phyloP scores from a whole-genome alignment of 108 stramenopile genomes.

The Discostella pseudostelligera region DNA sequence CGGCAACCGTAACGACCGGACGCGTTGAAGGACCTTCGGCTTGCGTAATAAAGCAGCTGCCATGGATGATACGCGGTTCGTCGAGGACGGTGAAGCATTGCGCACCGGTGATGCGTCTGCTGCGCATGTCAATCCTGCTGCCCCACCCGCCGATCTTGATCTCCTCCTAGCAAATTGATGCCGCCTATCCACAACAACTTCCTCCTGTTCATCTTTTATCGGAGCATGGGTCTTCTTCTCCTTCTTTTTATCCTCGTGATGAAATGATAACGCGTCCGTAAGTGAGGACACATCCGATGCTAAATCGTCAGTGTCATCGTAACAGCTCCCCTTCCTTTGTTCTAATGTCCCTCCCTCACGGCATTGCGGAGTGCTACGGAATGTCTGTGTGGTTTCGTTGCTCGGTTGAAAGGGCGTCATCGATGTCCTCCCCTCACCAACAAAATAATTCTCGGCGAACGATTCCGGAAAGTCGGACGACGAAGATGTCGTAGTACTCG shows the following conservation, averaged over 20 bases:
- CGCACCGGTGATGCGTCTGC: neutral
- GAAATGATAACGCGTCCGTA: neutral
- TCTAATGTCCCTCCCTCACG: too few species aligned
- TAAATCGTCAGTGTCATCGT: neutral
- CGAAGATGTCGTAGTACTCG: too few species aligned
- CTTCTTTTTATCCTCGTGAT: neutral
- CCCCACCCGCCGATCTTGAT: neutral
- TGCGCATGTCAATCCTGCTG: neutral
- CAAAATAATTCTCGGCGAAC: neutral
- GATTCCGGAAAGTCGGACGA: neutral
- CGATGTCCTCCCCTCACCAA: neutral
- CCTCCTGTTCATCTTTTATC: neutral
- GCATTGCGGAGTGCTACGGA: neutral
- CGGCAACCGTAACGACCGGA: too few species aligned
- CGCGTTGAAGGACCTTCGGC: too few species aligned
- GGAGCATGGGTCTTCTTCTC: neutral
- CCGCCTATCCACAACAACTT: neutral
- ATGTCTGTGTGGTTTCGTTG: too few species aligned
- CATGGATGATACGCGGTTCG: neutral
- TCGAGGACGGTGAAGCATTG: neutral
- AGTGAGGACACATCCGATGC: neutral
- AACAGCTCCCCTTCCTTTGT: too few species aligned
- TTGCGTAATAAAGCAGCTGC: neutral
- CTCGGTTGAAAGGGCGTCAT: too few species aligned
- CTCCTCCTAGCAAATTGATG: neutral